These are phyloP conservation scores for Exutisphaerella laricina DNA, from an alignment of 2,329 filamentous ascomycete species.

Conservation along the genomic window DNA sequence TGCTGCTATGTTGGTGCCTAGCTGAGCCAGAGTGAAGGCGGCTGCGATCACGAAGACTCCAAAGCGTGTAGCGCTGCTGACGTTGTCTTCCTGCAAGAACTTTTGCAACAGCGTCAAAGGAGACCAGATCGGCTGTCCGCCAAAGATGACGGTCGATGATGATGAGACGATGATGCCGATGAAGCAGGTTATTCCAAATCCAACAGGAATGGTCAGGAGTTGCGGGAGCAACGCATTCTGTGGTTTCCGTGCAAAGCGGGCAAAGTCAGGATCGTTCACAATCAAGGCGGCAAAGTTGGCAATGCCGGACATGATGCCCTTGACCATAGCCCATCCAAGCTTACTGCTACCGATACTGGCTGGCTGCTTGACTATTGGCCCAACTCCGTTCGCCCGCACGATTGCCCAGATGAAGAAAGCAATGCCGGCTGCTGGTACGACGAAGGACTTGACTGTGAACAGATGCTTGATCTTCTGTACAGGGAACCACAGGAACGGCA, in stretches of 20 bases:
- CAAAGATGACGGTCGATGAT: conserved; percentile 40
- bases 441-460: conserved; percentile 85
- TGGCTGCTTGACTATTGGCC: conserved; percentile 70
- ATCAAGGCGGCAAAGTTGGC: conserved; percentile 89
- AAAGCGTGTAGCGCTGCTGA: conserved; percentile 42
- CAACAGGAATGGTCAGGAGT: conserved; percentile 50
- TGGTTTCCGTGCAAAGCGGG: conserved; percentile 73
- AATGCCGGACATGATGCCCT: conserved; percentile 81
- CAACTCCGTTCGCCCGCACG: conserved; percentile 72
- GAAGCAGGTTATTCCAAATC: conserved; percentile 65
- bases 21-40: conserved; percentile 45
- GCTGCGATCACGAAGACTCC: conserved; percentile 47
- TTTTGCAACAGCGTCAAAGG: conserved; percentile 35
- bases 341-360: conserved; percentile 58
- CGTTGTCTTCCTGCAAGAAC: conserved; percentile 39
- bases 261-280: conserved; percentile 57
- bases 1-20: conserved; percentile 55
- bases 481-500: conserved; percentile 84
- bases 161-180: conserved; percentile 50
- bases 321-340: conserved; percentile 76
- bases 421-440: conserved; percentile 77
- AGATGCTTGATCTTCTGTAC: conserved; percentile 84
- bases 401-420: conserved; percentile 85
- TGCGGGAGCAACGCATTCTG: conserved; percentile 75
- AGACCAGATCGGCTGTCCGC: conserved; percentile 36